phyloP scores from a whole-genome alignment of 306 rosid species.

The Sechiopsis laciniata region DNA sequence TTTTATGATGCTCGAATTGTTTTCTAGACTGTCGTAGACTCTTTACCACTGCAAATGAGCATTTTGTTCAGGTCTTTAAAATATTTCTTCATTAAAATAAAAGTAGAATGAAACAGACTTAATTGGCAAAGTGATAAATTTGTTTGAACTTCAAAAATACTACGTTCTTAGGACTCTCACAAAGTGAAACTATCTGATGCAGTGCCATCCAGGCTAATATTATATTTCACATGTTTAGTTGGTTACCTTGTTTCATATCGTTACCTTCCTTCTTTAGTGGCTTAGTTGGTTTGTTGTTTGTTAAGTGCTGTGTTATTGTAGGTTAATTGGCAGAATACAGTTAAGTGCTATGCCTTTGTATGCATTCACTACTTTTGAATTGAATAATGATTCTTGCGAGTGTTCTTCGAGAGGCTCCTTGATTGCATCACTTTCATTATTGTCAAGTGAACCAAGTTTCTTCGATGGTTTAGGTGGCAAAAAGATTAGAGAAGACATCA shows the following conservation, averaged over 20 bases:
- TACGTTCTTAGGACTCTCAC: not conserved
- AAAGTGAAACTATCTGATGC: not conserved
- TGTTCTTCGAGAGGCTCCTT: not conserved
- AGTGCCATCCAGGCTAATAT: not conserved
- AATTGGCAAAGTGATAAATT: not conserved
- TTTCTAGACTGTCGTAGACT: not conserved
- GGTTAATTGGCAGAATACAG: not conserved
- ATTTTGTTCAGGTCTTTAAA: not conserved
- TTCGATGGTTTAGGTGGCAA: slow-evolving; percentile 62
- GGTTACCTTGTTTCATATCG: not conserved
- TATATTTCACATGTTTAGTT: not conserved
- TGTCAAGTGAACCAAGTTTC: slow-evolving; percentile 3
- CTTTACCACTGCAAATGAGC: not conserved
- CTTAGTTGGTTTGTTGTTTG: not conserved
- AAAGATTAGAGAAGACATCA: slow-evolving; percentile 77
- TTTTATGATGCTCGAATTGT: not conserved
- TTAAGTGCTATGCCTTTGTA: not conserved
- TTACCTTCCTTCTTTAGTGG: not conserved
- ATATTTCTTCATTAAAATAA: not conserved
- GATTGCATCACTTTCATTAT: slow-evolving; percentile 5
- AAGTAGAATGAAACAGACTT: not conserved
- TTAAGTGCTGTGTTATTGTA: not conserved
- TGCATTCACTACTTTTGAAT: not conserved
- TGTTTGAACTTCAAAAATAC: not conserved
- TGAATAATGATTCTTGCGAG: not conserved